Percentiles rank a stretch among this genome's conserved stretches.
phyloP scores from a whole-genome alignment of 2,329 filamentous ascomycete species.

The Pestalotiopsis sp. region DNA sequence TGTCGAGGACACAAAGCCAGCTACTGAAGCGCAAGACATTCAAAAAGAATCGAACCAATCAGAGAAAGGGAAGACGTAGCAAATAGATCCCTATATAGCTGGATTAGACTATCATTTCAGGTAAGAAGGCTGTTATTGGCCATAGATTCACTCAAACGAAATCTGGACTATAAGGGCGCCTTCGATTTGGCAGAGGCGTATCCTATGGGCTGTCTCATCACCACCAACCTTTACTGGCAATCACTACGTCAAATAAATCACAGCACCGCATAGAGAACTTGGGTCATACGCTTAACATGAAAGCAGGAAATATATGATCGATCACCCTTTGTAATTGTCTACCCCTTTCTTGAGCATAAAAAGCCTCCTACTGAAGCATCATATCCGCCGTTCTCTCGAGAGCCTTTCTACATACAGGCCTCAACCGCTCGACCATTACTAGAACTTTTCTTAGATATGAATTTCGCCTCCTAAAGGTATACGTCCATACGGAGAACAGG shows the following conservation, averaged over 20 bases:
- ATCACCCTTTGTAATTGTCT: constrained; percentile 54
- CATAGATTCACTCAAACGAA: neutral
- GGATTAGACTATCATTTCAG: neutral
- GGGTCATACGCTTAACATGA: constrained; percentile 37
- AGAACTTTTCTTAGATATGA: constrained; percentile 63
- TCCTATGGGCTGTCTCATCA: neutral
- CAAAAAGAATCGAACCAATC: neutral
- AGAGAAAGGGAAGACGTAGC: neutral
- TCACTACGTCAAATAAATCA: neutral
- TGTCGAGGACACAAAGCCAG: neutral
- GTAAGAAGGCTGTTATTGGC: neutral
- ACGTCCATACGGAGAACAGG: constrained; percentile 46
- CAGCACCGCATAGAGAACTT: too few species aligned
- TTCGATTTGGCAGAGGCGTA: neutral
- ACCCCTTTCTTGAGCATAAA: constrained; percentile 49
- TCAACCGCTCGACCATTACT: constrained; percentile 56
- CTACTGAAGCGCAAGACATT: neutral
- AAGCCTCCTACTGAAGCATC: constrained; percentile 54
- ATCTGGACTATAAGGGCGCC: neutral
- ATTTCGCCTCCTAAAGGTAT: constrained; percentile 47
- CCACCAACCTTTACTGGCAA: neutral
- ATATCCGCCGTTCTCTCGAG: constrained; percentile 47
- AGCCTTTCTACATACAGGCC: constrained; percentile 44
- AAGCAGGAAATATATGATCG: constrained; percentile 56
- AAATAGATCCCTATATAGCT: neutral